Evolutionary conservation across 169 alveolate species (phyloP).

Genomic region (Plasmodium reichenowi): DNA sequence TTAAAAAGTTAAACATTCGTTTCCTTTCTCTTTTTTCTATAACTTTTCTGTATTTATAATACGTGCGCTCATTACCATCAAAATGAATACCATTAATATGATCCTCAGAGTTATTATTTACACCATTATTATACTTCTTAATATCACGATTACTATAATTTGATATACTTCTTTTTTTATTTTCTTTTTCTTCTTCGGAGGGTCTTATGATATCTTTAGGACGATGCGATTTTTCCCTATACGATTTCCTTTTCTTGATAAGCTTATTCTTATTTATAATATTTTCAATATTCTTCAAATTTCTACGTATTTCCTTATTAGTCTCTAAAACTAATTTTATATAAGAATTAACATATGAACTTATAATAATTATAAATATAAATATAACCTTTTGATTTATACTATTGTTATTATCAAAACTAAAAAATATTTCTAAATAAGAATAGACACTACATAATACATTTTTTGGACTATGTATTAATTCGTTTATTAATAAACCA

Average conservation of each 20-base stretch:
- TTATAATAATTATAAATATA: constrained; percentile 50
- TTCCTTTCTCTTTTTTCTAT: not conserved
- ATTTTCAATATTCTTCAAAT: constrained; percentile 41
- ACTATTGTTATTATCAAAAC: constrained; percentile 52
- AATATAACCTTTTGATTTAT: constrained; percentile 21
- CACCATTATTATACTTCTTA: not conserved
- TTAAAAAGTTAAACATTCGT: constrained; percentile 20
- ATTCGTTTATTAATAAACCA: constrained; percentile 87
- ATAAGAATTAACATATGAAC: constrained; percentile 59
- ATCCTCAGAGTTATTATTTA: too few species aligned
- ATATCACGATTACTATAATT: not conserved
- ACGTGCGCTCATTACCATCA: not conserved
- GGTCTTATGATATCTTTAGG: too few species aligned
- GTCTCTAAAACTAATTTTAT: constrained; percentile 36
- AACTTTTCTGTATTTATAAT: not conserved
- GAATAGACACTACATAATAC: constrained; percentile 63
- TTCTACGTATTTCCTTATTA: constrained; percentile 43
- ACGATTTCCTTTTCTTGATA: too few species aligned
- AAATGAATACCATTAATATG: not conserved
- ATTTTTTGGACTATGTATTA: constrained; percentile 72
- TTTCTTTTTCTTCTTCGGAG: not conserved
- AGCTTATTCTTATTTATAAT: constrained; percentile 29
- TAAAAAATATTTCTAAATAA: constrained; percentile 50
- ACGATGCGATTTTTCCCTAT: too few species aligned
- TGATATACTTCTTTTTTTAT: not conserved